phyloP scores from a whole-genome alignment of 805 yeast species.

The Yamadazyma akitaensis region DNA sequence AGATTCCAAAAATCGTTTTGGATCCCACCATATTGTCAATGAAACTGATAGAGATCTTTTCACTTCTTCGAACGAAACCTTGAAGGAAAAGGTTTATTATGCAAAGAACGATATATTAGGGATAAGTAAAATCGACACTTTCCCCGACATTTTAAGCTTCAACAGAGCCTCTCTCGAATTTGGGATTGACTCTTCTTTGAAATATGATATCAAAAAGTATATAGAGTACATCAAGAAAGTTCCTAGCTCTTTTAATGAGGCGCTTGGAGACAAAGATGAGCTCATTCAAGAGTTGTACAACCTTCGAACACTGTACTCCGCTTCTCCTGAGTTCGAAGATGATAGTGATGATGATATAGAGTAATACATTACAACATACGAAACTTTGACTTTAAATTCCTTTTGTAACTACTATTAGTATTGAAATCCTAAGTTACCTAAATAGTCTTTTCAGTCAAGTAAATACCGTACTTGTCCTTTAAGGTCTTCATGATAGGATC shows the following conservation, averaged over 20 bases:
- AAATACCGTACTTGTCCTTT: conserved; percentile 86
- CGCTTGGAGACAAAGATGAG: conserved; percentile 25
- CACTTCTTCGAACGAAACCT: neutral
- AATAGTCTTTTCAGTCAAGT: conserved; percentile 81
- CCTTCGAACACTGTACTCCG: conserved; percentile 30
- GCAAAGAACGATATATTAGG: conserved; percentile 17
- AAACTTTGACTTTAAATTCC: too few species aligned
- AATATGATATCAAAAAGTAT: conserved; percentile 28
- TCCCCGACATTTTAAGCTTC: conserved; percentile 20
- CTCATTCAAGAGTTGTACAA: conserved; percentile 32
- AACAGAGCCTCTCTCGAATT: conserved; percentile 20
- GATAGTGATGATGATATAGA: conserved; percentile 16
- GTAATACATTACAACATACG: neutral
- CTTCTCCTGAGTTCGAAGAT: conserved; percentile 28
- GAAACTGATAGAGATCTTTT: conserved; percentile 4
- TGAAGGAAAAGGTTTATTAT: conserved; percentile 1
- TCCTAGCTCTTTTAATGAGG: conserved; percentile 13
- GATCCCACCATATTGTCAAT: conserved; percentile 5
- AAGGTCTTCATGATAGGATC: conserved; percentile 87
- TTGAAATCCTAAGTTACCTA: conserved; percentile 8
- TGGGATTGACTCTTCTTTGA: conserved; percentile 21
- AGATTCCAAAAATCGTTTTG: conserved; percentile 2
- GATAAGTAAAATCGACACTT: conserved; percentile 25
- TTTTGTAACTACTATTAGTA: too few species aligned
- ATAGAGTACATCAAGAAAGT: conserved; percentile 18